Evolutionary conservation across 2,329 filamentous ascomycete species (phyloP), one percentile per base, ranked within the genome.

Genomic region (Blastomyces gilchristii): DNA sequence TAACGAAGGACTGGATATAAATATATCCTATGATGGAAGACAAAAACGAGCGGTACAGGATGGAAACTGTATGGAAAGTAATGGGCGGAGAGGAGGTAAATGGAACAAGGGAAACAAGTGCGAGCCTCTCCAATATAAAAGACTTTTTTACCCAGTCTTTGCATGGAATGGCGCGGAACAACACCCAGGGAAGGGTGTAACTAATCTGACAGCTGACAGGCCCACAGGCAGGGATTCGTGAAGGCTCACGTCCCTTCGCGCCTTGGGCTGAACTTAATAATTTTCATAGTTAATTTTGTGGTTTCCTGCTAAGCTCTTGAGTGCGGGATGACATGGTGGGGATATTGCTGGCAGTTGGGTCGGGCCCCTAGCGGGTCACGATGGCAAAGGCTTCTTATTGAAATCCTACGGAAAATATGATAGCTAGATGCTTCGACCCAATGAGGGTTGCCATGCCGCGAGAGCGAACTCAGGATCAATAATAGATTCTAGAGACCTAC

Each of bases 1-100:
- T 47, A 56, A 60, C 49, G 41, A 57, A 14, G 12, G 52, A 28
- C 37, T 31, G 28, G 58, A 58, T 59, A 58, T 57, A 28, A 57
- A 31, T n/a, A 54, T 61, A 61, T 43, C 49, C 49, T 18, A 18
- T 7, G 14, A 28, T 28, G 8, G 18, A 41, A 52, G 25, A 57
- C n/a, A 25, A 62, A 62, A 62, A n/a, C 18, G 16, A 41, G n/a
- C 3, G 28, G n/a, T 9, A 31, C 14, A 62, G 18, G 43, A 49
- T 16, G 22, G n/a, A 37, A 34, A 22, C 12, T 31, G 22, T 45
- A 12, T 18, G 31, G 37, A 31, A 45, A 31, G 7, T 3, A 22
- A 28, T 9, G 41, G 11, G 22, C n/a, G 16, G 39, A 14, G n/a
- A 39, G 43, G 53, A 57, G 50, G 39, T 5, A 60, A 54, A 43